phyloP scores from a whole-genome alignment of 768 basidiomycete species.

The Cantharellus cinnabarinus region DNA sequence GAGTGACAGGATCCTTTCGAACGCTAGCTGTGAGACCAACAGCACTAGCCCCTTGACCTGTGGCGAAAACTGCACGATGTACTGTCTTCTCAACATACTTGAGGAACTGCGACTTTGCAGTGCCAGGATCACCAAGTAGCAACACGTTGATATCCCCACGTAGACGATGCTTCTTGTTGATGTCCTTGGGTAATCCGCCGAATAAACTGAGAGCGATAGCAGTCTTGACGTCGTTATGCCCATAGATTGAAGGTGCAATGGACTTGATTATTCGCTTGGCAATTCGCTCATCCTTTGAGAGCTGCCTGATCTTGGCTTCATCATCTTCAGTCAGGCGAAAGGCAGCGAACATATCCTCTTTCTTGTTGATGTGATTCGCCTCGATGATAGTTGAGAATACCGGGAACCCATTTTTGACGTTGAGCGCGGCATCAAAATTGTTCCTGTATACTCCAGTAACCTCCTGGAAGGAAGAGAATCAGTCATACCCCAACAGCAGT shows the following conservation, averaged over 20 bases:
- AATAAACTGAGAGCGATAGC: conserved; percentile 90
- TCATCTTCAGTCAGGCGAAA: conserved; percentile 95
- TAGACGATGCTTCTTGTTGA: conserved; percentile 88
- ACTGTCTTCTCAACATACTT: conserved; percentile 99
- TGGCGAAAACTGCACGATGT: conserved; percentile 91
- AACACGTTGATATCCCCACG: conserved; percentile 97
- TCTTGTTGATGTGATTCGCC: conserved; percentile 97
- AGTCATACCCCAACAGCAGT: not conserved
- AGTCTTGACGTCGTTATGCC: conserved; percentile 98
- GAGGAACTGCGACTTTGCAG: conserved; percentile 96
- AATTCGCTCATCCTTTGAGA: conserved; percentile 83
- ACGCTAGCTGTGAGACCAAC: conserved; percentile 98
- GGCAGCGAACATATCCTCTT: conserved; percentile 97
- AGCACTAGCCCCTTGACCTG: conserved; percentile 93
- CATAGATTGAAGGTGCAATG: conserved; percentile 96
- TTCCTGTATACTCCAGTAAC: conserved; percentile 96
- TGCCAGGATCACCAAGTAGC: conserved; percentile 91
- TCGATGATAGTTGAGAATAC: conserved; percentile 98
- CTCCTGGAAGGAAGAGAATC: conserved; percentile 34
- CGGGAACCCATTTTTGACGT: conserved; percentile 97
- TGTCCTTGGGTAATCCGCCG: conserved; percentile 84
- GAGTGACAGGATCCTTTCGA: conserved; percentile 92
- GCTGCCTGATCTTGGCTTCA: conserved; percentile 70
- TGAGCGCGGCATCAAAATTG: conserved; percentile 95
- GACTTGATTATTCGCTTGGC: conserved; percentile 96